A percentile compares a stretch with the other conserved stretches of the same genome.
phyloP scores from a whole-genome alignment of 805 yeast genomes.

The Lipomyces chichibuensis region DNA sequence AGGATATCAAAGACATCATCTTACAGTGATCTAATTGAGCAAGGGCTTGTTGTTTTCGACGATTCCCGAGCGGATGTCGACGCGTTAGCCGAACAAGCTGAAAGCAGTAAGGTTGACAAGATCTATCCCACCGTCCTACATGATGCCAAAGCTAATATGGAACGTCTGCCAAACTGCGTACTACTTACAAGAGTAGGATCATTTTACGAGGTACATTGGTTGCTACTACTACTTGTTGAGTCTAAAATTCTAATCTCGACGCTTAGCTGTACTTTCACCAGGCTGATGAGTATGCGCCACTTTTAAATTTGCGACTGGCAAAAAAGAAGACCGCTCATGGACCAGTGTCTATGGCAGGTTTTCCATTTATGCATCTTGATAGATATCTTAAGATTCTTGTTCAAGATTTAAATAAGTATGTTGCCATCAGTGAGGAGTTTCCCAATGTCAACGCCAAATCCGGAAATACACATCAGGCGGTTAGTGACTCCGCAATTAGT shows the following conservation, averaged over 20 bases:
- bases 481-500: conserved; percentile 30
- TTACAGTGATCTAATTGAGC: conserved; percentile 4
- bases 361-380: conserved; percentile 72
- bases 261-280: conserved; percentile 76
- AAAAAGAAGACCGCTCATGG: conserved; percentile 48
- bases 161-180: conserved; percentile 55
- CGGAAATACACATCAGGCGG: conserved; percentile 26
- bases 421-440: conserved; percentile 80
- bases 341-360: conserved; percentile 81
- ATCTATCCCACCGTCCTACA: conserved; percentile 35
- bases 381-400: conserved; percentile 76
- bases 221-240: background rate
- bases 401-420: conserved; percentile 67
- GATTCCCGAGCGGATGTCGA: conserved; percentile 11
- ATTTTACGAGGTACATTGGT: conserved; percentile 60
- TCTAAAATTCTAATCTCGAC: conserved; percentile 40
- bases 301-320: conserved; percentile 73
- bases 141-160: conserved; percentile 48
- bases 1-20: background rate
- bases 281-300: conserved; percentile 72
- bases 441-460: conserved; percentile 21
- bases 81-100: conserved; percentile 8
- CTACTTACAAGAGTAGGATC: conserved; percentile 83
- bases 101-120: conserved; percentile 6
- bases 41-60: conserved; percentile 8